Conservation (phyloP, 1,284 basidiomycete genomes). For the Blastosporella zonata region DNA sequence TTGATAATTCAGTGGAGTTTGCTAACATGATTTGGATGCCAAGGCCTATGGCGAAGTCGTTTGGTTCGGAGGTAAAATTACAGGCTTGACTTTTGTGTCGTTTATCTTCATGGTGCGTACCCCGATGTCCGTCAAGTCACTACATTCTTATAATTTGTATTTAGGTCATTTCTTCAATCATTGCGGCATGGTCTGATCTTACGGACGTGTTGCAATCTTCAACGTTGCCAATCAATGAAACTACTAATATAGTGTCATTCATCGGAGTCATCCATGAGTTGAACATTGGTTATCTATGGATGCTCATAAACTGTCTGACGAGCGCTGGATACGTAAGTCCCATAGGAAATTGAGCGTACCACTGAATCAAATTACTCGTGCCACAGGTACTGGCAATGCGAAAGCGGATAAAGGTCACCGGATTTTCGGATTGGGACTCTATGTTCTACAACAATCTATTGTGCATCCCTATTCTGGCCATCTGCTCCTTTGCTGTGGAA, state of each 20-base stretch:
- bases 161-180: slow-evolving; percentile 88
- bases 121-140: background rate
- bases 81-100: slow-evolving; percentile 82
- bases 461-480: slow-evolving; percentile 85
- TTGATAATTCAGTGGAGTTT: slow-evolving; percentile 1
- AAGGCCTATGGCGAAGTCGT: slow-evolving; percentile 96
- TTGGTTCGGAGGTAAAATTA: slow-evolving; percentile 94
- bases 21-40: slow-evolving; percentile 7
- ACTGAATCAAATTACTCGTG: background rate
- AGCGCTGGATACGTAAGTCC: slow-evolving; percentile 87
- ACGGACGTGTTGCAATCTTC: slow-evolving; percentile 40
- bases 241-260: slow-evolving; percentile 34
- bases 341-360: background rate
- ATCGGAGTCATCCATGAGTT: slow-evolving; percentile 53
- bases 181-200: slow-evolving; percentile 95
- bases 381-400: slow-evolving; percentile 89
- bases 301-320: slow-evolving; percentile 88
- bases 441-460: slow-evolving; percentile 99
- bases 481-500: slow-evolving; percentile 86
- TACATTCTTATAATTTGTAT: background rate
- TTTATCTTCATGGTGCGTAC: slow-evolving; percentile 88
- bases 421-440: slow-evolving; percentile 99
- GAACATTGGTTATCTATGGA: slow-evolving; percentile 94
- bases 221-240: background rate
- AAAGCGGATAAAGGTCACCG: slow-evolving; percentile 95